A percentile compares a stretch with the other conserved stretches of the same genome.
phyloP scores from a whole-genome alignment of 2,329 filamentous ascomycete genomes.

The Exophiala sideris region DNA sequence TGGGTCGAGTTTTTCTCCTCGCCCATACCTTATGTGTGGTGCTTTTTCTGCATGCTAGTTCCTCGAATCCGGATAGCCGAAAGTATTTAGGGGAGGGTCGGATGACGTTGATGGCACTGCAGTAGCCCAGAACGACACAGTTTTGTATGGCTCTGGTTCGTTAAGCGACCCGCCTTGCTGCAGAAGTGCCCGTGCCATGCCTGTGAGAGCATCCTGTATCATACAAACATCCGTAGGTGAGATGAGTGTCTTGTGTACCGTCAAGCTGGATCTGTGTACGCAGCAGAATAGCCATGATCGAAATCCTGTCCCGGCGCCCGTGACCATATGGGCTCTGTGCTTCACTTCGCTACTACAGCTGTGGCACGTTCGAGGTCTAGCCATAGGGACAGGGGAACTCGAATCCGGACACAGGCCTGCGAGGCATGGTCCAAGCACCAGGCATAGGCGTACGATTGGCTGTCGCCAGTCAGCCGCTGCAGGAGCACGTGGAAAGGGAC shows the following conservation, averaged over 20 bases:
- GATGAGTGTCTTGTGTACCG: too few relatives aligned
- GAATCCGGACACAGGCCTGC: background rate
- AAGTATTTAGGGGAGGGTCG: conserved; percentile 11
- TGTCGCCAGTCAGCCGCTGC: background rate
- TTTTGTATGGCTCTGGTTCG: conserved; percentile 11
- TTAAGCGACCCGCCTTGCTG: conserved; percentile 13
- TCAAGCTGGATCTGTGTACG: conserved; percentile 5
- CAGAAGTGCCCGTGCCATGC: conserved; percentile 16
- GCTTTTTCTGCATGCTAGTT: conserved; percentile 2
- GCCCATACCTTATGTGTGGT: background rate
- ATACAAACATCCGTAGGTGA: too few relatives aligned
- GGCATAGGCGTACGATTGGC: conserved; percentile 7
- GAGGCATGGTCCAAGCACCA: conserved; percentile 10
- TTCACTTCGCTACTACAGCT: background rate
- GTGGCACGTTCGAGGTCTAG: background rate
- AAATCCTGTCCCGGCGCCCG: conserved; percentile 2
- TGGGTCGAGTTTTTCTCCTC: background rate
- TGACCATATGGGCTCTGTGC: too few relatives aligned
- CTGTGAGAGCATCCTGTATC: conserved; percentile 4
- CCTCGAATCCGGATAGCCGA: conserved; percentile 14
- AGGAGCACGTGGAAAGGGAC: conserved; percentile 18
- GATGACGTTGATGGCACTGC: conserved; percentile 18
- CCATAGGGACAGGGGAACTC: background rate
- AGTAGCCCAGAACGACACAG: conserved; percentile 1
- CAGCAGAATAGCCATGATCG: conserved; percentile 4